Evolutionary conservation across 495 filamentous ascomycete species (phyloP).

Genomic region (Penicillium egyptiacum): DNA sequence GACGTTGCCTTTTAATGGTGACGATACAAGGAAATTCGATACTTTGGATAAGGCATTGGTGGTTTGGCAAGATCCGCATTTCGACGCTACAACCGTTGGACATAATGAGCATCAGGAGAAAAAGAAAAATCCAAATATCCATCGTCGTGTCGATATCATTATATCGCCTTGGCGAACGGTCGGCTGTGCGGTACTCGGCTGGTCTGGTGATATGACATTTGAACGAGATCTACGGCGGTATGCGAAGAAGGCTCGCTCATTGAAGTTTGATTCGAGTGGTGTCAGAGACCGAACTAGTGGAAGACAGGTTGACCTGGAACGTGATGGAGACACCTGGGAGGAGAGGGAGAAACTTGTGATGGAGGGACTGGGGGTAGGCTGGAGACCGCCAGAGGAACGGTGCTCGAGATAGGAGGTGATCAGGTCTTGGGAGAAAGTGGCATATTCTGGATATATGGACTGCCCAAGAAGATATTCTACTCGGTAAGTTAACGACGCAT

Average conservation of each 20-base stretch:
- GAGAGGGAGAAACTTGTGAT: conserved; percentile 81
- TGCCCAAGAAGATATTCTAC: not conserved
- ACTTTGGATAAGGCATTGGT: conserved; percentile 87
- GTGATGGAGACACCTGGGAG: conserved; percentile 54
- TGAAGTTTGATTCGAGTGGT: conserved; percentile 92
- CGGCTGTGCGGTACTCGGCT: conserved; percentile 84
- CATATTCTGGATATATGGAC: not conserved
- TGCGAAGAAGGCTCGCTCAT: conserved; percentile 66
- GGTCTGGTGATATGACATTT: conserved; percentile 88
- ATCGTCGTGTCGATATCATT: conserved; percentile 92
- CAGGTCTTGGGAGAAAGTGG: not conserved
- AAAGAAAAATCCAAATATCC: conserved; percentile 65
- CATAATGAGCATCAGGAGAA: conserved; percentile 2
- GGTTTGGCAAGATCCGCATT: conserved; percentile 84
- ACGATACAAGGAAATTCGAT: conserved; percentile 57
- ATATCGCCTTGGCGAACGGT: conserved; percentile 83
- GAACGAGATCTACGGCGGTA: conserved; percentile 81
- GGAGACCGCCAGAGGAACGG: conserved; percentile 68
- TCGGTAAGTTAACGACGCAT: too few species aligned
- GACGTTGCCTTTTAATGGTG: conserved; percentile 56
- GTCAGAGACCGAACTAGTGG: conserved; percentile 67
- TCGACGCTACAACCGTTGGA: conserved; percentile 9
- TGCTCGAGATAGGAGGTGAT: conserved; percentile 61
- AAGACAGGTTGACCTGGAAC: conserved; percentile 65
- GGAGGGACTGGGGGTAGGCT: conserved; percentile 72